A percentile compares a stretch with the other conserved stretches of the same genome.
These are phyloP conservation scores for Nannizzia gypsea DNA, from an alignment of 2,329 filamentous ascomycete species.

Conservation along the genomic window DNA sequence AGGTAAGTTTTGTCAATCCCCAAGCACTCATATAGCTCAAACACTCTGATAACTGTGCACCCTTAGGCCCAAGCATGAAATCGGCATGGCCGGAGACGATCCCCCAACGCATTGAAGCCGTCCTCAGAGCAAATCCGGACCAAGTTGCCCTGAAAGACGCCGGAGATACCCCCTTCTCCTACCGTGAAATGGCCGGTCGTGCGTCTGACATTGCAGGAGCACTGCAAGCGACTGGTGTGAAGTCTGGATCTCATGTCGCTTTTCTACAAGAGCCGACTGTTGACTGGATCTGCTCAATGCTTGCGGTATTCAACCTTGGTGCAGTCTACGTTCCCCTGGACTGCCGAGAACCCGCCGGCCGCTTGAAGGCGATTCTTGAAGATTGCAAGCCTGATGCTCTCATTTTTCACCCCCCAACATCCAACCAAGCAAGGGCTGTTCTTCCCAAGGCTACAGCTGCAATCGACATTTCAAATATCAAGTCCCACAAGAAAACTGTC, in stretches of 20 bases:
- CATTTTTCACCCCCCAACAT: too few species aligned
- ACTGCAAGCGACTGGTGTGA: slow-evolving; percentile 16
- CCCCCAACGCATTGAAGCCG: slow-evolving; percentile 27
- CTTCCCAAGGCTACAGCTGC: too few species aligned
- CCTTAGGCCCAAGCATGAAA: too few species aligned
- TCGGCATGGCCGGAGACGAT: slow-evolving; percentile 18
- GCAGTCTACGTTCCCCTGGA: slow-evolving; percentile 31
- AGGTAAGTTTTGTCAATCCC: too few species aligned
- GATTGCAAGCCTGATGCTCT: too few species aligned
- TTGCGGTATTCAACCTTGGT: slow-evolving; percentile 31
- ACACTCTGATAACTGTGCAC: too few species aligned
- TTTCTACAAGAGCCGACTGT: slow-evolving; percentile 31
- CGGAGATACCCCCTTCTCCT: slow-evolving; percentile 22
- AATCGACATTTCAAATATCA: too few species aligned
- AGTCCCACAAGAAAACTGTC: too few species aligned
- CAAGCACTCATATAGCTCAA: too few species aligned
- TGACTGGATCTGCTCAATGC: slow-evolving; percentile 23
- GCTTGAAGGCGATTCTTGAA: not conserved
- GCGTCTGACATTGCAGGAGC: slow-evolving; percentile 26
- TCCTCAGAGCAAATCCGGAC: slow-evolving; percentile 16
- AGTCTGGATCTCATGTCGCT: slow-evolving; percentile 21
- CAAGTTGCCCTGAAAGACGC: slow-evolving; percentile 22
- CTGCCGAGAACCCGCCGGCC: slow-evolving; percentile 1
- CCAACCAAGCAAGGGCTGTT: slow-evolving; percentile 6
- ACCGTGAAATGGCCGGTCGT: slow-evolving; percentile 24